Evolutionary conservation across 805 yeast genomes (phyloP).

Genomic region (Pichia exigua): DNA sequence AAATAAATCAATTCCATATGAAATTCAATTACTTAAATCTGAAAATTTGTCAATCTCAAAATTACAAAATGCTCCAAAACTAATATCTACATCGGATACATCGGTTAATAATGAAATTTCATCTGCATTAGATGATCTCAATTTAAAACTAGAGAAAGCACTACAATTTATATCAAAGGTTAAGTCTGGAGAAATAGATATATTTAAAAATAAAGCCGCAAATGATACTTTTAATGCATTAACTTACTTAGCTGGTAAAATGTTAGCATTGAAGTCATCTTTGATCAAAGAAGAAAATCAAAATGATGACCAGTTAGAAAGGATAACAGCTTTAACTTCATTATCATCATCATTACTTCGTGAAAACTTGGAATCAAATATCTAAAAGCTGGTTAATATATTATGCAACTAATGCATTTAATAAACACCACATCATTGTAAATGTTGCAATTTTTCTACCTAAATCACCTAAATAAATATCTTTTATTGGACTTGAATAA

Average conservation of each 20-base stretch:
- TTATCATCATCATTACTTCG: conserved; percentile 3
- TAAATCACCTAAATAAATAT: conserved; percentile 36
- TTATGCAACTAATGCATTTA: conserved; percentile 35
- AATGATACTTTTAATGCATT: conserved; percentile 11
- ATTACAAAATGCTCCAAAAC: neutral
- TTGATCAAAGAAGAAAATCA: neutral
- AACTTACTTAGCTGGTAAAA: conserved; percentile 7
- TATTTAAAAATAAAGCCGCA: neutral
- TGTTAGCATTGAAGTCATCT: neutral
- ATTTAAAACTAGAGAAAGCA: conserved; percentile 4
- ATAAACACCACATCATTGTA: conserved; percentile 52
- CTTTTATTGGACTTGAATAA: conserved; percentile 33
- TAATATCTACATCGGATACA: neutral
- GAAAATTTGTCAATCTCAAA: neutral
- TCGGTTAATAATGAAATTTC: neutral
- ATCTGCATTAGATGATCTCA: conserved; percentile 1
- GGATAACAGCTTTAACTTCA: conserved; percentile 1
- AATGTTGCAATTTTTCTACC: conserved; percentile 44
- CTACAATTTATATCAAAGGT: conserved; percentile 11
- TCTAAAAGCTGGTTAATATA: neutral
- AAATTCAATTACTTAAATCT: neutral
- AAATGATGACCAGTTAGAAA: neutral
- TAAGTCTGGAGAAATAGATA: conserved; percentile 1
- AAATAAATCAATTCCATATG: neutral
- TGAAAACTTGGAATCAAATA: conserved; percentile 1